phyloP scores from a whole-genome alignment of 2,329 filamentous ascomycete species.

The Macrophomina phaseolina region DNA sequence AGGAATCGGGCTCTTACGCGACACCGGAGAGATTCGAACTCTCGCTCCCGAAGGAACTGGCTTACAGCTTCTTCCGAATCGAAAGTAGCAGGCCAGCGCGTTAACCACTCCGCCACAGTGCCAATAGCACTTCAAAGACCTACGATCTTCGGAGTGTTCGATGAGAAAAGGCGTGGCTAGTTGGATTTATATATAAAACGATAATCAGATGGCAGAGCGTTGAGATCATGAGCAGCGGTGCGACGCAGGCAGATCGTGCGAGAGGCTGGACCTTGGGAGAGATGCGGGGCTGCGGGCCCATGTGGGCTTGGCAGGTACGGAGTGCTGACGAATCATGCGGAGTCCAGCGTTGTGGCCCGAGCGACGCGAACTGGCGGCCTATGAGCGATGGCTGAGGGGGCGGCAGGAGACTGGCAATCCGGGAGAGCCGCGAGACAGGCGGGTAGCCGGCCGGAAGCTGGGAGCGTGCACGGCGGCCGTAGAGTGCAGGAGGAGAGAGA shows the following conservation, averaged over 20 bases:
- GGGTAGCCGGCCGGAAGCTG: no score
- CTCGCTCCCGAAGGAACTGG: slow-evolving; percentile 28
- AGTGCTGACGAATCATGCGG: background rate
- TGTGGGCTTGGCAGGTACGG: background rate
- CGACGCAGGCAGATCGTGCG: background rate
- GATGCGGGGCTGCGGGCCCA: background rate
- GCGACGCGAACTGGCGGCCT: no score
- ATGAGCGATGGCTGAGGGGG: background rate
- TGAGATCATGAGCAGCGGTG: background rate
- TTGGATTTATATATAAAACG: background rate
- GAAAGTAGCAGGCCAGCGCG: slow-evolving; percentile 27
- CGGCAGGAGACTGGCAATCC: background rate
- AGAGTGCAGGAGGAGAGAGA: background rate
- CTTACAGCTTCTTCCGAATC: background rate
- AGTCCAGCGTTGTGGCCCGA: background rate
- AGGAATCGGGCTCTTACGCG: slow-evolving; percentile 11
- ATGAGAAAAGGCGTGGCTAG: background rate
- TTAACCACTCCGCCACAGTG: slow-evolving; percentile 28
- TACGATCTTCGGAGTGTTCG: background rate
- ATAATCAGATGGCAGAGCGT: background rate
- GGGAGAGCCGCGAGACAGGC: no score
- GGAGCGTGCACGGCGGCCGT: no score
- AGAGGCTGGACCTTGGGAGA: background rate
- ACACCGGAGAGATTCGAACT: slow-evolving; percentile 27
- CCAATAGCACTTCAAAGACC: slow-evolving; percentile 4